phyloP scores from a whole-genome alignment of 2,329 filamentous ascomycete species.

The Penicillium aurantiogriseum region DNA sequence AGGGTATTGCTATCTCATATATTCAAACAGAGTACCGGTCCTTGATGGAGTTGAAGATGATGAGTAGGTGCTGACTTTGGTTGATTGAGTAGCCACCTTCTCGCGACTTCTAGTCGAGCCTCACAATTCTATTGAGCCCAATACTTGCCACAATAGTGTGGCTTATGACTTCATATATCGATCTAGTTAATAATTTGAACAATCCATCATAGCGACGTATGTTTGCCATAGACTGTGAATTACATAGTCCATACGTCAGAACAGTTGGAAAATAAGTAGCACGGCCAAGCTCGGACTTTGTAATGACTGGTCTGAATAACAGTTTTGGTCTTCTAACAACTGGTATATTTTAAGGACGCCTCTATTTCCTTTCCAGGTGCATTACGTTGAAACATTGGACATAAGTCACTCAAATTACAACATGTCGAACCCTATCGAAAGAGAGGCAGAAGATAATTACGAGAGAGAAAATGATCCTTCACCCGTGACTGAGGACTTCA shows the following conservation, averaged over 20 bases:
- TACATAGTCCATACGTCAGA: not conserved
- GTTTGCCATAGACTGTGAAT: not conserved
- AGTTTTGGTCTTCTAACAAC: not conserved
- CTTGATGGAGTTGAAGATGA: not conserved
- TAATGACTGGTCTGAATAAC: not conserved
- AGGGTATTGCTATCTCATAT: not conserved
- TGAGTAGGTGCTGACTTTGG: not conserved
- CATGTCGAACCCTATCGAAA: slow-evolving; percentile 6
- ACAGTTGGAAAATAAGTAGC: not conserved
- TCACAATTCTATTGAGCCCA: not conserved
- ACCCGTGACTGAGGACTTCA: slow-evolving; percentile 1
- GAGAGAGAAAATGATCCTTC: slow-evolving; percentile 11
- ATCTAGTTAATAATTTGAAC: not conserved
- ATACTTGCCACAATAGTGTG: not conserved
- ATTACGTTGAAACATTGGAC: not conserved
- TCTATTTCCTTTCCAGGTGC: not conserved
- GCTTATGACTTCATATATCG: not conserved
- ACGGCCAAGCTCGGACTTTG: not conserved
- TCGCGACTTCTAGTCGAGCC: not conserved
- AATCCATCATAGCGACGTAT: not conserved
- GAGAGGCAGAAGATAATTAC: slow-evolving; percentile 9
- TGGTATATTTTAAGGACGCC: not conserved
- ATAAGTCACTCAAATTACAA: not conserved
- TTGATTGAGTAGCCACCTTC: not conserved
- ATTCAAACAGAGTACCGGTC: not conserved